Conservation (phyloP, 495 filamentous ascomycete genomes). For the Talaromyces ruber region DNA sequence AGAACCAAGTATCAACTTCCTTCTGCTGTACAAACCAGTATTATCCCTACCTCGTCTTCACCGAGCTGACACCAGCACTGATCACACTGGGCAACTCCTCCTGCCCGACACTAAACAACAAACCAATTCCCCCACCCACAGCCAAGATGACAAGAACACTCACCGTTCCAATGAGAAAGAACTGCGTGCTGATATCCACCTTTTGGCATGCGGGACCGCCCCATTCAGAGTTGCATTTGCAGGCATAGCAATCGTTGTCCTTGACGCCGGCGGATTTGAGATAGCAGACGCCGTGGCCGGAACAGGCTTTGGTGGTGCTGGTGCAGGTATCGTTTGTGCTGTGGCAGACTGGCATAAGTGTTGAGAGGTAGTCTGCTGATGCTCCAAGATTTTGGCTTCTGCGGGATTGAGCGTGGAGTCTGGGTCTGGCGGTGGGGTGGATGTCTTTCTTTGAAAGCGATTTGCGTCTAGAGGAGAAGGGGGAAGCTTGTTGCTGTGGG, state of each 20-base stretch:
- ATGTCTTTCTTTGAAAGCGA: background rate
- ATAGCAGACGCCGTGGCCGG: slow-evolving; percentile 63
- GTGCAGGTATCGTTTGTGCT: slow-evolving; percentile 49
- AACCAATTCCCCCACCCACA: slow-evolving; percentile 56
- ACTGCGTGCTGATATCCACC: slow-evolving; percentile 76
- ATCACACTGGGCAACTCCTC: slow-evolving; percentile 79
- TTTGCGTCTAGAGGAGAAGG: background rate
- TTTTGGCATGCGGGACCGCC: slow-evolving; percentile 86
- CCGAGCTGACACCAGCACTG: slow-evolving; percentile 68
- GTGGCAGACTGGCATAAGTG: slow-evolving; percentile 49
- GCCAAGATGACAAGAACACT: slow-evolving; percentile 53
- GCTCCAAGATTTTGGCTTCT: background rate
- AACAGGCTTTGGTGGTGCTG: slow-evolving; percentile 59
- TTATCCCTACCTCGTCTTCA: slow-evolving; percentile 27
- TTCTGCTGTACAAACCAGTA: no score
- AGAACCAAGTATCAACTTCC: background rate
- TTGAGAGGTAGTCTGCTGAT: slow-evolving; percentile 10
- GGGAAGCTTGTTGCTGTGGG: background rate
- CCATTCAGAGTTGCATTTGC: slow-evolving; percentile 67
- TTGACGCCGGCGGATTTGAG: slow-evolving; percentile 42
- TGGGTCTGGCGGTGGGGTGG: slow-evolving; percentile 1
- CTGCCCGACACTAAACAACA: slow-evolving; percentile 72
- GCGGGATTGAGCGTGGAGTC: background rate
- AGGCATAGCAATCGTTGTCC: slow-evolving; percentile 60
- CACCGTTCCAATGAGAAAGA: slow-evolving; percentile 74